Base-by-base conservation (phyloP, 805 yeast genomes). In the Huiozyma naganishii region DNA sequence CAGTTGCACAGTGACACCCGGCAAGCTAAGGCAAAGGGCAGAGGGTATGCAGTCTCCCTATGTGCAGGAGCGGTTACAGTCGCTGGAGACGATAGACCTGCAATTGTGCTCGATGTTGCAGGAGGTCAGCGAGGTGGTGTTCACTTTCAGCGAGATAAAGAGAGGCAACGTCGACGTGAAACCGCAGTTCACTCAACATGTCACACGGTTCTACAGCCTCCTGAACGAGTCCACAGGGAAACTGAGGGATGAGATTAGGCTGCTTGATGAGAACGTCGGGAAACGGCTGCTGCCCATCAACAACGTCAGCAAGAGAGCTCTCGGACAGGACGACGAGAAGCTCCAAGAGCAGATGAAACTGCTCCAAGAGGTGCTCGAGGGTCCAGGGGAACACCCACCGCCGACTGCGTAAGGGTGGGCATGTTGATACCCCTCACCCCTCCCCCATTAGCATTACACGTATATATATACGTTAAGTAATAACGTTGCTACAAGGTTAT, bases 321-420 rank as follows among this genome's bases (percentile, higher is more conserved):
- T 52, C 1, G 64, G 62, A 6, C 65, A 60, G 42, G 65, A 60
- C 43, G 58, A 58, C 34, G 63, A 57, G 37, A 60, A 60, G 43
- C 39, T 61, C 45, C 40, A 44, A 17, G 64, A 59, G 36, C 65
- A 60, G 39, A 42, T 54, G 17, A 40, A 39, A 6, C 39, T 52
- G 7, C 45, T 59, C 30, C 45, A 44, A 39, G 46, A 48, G 6
- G n/a, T 28, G 23, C 28, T 40, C 12, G 11, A 30, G 33, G 9
- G 33, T 4, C 23, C 23, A 17, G 23, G 23, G 23, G 23, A 17
- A n/a, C 39, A 23, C n/a, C 29, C 23, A 23, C 30, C n/a, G 23
- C 34, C n/a, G 34, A 32, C 23, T 4, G 23, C 23, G 23, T 17
- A 4, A 17, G 23, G 23, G 23, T 17, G 23, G 23, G 4, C 23